Evolutionary conservation across 495 filamentous ascomycete genomes (phyloP).

Genomic region (Aspergillus ellipticus): DNA sequence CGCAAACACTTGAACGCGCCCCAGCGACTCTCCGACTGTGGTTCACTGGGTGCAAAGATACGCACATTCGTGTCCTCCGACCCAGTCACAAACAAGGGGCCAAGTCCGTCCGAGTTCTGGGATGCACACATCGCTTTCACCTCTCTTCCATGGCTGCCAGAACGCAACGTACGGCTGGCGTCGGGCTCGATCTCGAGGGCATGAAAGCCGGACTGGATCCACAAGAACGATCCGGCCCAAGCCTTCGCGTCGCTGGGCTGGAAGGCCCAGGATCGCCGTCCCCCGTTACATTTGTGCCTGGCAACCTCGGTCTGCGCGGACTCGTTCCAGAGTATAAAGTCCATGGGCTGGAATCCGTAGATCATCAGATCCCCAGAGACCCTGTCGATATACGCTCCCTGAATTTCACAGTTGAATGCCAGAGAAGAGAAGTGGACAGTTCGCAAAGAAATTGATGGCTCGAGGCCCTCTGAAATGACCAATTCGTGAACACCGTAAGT

Average conservation of each 20-base stretch:
- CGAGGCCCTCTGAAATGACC: slow-evolving; percentile 1
- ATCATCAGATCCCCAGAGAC: slow-evolving; percentile 53
- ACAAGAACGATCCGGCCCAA: slow-evolving; percentile 43
- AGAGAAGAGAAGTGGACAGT: slow-evolving; percentile 53
- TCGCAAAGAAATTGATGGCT: slow-evolving; percentile 22
- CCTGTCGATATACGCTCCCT: slow-evolving; percentile 58
- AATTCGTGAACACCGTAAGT: slow-evolving; percentile 56
- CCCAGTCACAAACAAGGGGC: slow-evolving; percentile 64
- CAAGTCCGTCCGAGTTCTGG: slow-evolving; percentile 7
- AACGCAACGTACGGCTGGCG: slow-evolving; percentile 52
- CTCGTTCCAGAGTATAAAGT: slow-evolving; percentile 79
- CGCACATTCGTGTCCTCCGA: slow-evolving; percentile 86
- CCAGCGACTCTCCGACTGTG: slow-evolving; percentile 20
- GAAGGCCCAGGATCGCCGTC: slow-evolving; percentile 67
- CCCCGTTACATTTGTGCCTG: slow-evolving; percentile 74
- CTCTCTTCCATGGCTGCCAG: slow-evolving; percentile 82
- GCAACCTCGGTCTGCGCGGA: slow-evolving; percentile 60
- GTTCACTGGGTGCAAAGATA: slow-evolving; percentile 37
- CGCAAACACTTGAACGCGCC: slow-evolving; percentile 51
- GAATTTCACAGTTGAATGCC: slow-evolving; percentile 64
- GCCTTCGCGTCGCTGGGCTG: slow-evolving; percentile 27
- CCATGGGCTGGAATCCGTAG: slow-evolving; percentile 74
- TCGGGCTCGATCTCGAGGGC: slow-evolving; percentile 46
- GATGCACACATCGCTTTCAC: slow-evolving; percentile 71
- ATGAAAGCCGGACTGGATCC: slow-evolving; percentile 44